Conservation (phyloP, 2,329 filamentous ascomycete genomes). For the Penicillium occitanis region DNA sequence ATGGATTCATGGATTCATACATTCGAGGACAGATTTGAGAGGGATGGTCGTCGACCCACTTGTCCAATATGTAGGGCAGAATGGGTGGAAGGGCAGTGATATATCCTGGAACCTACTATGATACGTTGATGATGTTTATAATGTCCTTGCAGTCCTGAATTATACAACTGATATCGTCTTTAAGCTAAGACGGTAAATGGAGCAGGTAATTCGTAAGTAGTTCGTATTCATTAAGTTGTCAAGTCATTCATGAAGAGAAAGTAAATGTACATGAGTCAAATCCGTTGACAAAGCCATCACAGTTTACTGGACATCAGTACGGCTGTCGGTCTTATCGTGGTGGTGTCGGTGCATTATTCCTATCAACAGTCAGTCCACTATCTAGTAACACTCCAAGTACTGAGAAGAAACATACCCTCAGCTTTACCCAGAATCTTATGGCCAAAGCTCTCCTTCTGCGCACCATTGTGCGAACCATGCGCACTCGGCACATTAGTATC, state of each 20-base stretch:
- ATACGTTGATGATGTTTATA: not conserved
- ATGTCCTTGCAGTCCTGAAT: not conserved
- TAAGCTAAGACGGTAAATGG: not conserved
- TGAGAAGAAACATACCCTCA: conserved; percentile 8
- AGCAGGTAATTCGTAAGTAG: not conserved
- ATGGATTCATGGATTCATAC: conserved; percentile 11
- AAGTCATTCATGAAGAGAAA: conserved; percentile 3
- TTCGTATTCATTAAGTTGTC: not conserved
- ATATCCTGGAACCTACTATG: not conserved
- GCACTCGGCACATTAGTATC: conserved; percentile 1
- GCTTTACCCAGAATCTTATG: conserved; percentile 18
- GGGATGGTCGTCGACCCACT: not conserved
- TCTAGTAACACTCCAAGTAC: no score
- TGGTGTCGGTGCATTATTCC: conserved; percentile 13
- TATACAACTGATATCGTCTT: not conserved
- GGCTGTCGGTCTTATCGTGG: conserved; percentile 2
- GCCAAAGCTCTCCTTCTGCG: conserved; percentile 16
- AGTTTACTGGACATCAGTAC: conserved; percentile 1
- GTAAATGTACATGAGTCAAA: not conserved
- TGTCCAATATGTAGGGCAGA: conserved; percentile 18
- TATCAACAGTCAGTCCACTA: not conserved
- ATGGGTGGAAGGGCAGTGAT: conserved; percentile 5
- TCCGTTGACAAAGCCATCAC: no score
- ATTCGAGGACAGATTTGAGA: not conserved
- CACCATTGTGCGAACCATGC: not conserved